Percentiles rank a stretch among this genome's conserved stretches.
These are phyloP conservation scores for Ustulina deusta DNA, from an alignment of 2,329 filamentous ascomycete species.

Conservation along the genomic window DNA sequence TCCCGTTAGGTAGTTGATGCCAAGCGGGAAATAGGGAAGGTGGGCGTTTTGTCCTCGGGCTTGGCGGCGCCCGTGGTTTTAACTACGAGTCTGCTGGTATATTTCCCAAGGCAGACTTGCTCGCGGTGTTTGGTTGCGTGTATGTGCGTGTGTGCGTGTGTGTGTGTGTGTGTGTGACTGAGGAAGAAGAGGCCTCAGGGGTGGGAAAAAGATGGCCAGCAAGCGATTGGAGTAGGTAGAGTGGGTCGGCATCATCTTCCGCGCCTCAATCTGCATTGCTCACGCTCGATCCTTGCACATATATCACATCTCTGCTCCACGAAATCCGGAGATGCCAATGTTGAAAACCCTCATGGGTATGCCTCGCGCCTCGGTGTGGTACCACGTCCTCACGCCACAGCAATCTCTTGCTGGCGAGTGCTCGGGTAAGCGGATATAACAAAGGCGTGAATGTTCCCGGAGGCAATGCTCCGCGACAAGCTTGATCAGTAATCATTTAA, in stretches of 20 bases:
- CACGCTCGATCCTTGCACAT: conserved; percentile 3
- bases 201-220: not conserved
- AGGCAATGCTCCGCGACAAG: conserved; percentile 14
- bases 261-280: conserved; percentile 14
- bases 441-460: conserved; percentile 14
- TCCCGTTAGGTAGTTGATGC: not conserved
- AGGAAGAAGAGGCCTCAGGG: not conserved
- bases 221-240: conserved; percentile 17
- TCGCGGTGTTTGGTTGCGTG: not conserved
- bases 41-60: not conserved
- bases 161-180: not conserved
- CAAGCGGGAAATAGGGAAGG: not conserved
- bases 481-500: conserved; percentile 37
- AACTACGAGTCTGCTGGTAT: not conserved
- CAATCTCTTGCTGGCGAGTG: not conserved
- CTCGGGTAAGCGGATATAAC: conserved; percentile 18
- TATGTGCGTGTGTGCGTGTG: not conserved
- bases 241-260: conserved; percentile 2
- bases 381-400: conserved; percentile 15
- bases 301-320: conserved; percentile 17
- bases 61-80: not conserved
- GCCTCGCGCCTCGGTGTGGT: conserved; percentile 2
- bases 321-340: not conserved
- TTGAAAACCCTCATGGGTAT: not conserved
- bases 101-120: not conserved